phyloP scores from a whole-genome alignment of 139 green algal genomes.

The Chlorella sp. region DNA sequence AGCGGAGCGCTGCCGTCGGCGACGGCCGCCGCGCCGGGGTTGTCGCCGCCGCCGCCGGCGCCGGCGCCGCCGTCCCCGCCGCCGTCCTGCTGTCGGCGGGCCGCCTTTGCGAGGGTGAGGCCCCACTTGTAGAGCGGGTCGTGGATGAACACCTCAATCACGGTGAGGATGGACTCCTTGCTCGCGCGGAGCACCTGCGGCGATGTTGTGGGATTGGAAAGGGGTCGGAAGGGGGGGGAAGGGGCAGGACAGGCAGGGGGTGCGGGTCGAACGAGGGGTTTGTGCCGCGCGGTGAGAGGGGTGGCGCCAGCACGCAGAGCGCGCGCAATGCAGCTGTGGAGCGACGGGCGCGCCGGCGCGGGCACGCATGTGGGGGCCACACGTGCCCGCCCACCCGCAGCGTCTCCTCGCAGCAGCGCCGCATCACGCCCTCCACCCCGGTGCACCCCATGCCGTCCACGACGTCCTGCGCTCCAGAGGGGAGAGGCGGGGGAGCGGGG shows the following conservation, averaged over 20 bases:
- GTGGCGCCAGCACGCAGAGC: too few relatives aligned
- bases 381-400: constrained; percentile 69
- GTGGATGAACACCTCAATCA: constrained; percentile 87
- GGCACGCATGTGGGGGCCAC: too few relatives aligned
- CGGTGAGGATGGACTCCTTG: constrained; percentile 70
- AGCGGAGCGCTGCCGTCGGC: background rate
- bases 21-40: background rate
- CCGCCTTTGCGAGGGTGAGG: constrained; percentile 53
- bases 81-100: constrained; percentile 51
- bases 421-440: constrained; percentile 89
- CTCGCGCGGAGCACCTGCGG: constrained; percentile 62
- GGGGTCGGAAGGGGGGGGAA: background rate
- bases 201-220: too few relatives aligned
- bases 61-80: constrained; percentile 3
- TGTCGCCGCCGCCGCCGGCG: constrained; percentile 5
- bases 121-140: constrained; percentile 93
- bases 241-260: too few relatives aligned
- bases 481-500: background rate
- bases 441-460: constrained; percentile 92
- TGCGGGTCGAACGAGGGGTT: too few relatives aligned
- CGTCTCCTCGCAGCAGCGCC: constrained; percentile 87
- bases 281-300: too few relatives aligned
- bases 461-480: constrained; percentile 67
- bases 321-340: too few relatives aligned
- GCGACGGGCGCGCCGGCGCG: too few relatives aligned